phyloP scores from a whole-genome alignment of 345 rosid genomes.

The Corchorus olitorius region DNA sequence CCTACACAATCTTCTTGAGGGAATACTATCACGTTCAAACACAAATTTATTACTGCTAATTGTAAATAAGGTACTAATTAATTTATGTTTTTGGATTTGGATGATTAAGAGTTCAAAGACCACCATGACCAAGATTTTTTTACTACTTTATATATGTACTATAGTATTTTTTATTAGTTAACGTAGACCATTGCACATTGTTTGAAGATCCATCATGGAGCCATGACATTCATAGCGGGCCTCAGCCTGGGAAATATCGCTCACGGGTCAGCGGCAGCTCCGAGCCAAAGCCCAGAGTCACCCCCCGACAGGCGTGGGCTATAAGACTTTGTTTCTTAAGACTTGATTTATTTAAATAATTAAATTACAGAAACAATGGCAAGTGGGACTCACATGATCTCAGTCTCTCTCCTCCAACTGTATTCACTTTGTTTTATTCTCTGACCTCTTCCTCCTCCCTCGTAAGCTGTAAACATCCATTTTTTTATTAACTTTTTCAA shows the following conservation, averaged over 20 bases:
- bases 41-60: too few relatives aligned
- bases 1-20: too few relatives aligned
- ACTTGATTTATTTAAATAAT: neutral
- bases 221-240: neutral
- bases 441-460: neutral
- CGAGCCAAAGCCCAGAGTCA: neutral
- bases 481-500: neutral
- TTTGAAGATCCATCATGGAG: neutral
- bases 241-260: conserved; percentile 23
- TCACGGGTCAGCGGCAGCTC: conserved; percentile 3
- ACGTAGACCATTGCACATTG: conserved; percentile 10
- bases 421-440: conserved; percentile 22
- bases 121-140: too few relatives aligned
- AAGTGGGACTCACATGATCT: conserved; percentile 43
- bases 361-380: neutral
- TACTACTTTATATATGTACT: too few relatives aligned
- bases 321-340: conserved; percentile 6
- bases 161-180: neutral
- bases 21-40: too few relatives aligned
- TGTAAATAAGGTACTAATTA: too few relatives aligned
- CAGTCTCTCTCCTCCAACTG: conserved; percentile 3
- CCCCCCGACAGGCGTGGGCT: conserved; percentile 34
- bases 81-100: too few relatives aligned
- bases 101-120: too few relatives aligned
- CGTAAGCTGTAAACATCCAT: conserved; percentile 3